phyloP scores from a whole-genome alignment of 805 yeast genomes.

The Starmerella asiatica region DNA sequence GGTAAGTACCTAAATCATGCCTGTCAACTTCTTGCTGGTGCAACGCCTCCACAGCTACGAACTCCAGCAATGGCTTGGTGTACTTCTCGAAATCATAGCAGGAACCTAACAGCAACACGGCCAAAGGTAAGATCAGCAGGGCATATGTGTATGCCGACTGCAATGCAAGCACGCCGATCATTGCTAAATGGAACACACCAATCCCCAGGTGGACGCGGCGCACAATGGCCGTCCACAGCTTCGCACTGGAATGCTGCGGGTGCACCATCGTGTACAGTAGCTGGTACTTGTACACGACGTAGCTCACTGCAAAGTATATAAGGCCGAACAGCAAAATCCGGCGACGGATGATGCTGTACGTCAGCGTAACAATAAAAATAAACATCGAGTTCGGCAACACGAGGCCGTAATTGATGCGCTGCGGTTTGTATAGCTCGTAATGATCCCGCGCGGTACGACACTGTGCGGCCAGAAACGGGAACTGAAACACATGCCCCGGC shows the following conservation, averaged over 20 bases:
- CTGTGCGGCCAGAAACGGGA: constrained; percentile 49
- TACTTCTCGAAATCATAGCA: constrained; percentile 72
- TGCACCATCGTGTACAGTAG: constrained; percentile 81
- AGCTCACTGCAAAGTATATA: constrained; percentile 72
- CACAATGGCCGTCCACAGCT: constrained; percentile 85
- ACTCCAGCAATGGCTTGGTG: constrained; percentile 66
- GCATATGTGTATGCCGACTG: constrained; percentile 71
- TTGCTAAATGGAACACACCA: constrained; percentile 72
- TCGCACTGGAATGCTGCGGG: constrained; percentile 93
- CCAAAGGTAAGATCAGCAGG: constrained; percentile 58
- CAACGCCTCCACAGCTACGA: constrained; percentile 72
- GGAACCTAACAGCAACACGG: constrained; percentile 49
- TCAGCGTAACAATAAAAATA: constrained; percentile 67
- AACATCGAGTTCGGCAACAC: constrained; percentile 85
- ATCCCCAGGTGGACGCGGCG: constrained; percentile 72
- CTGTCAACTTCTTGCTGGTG: constrained; percentile 11
- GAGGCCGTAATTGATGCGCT: constrained; percentile 81
- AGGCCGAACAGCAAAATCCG: constrained; percentile 76
- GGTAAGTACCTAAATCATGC: constrained; percentile 8
- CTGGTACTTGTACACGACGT: constrained; percentile 81
- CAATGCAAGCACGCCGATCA: constrained; percentile 79
- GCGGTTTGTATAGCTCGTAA: constrained; percentile 66
- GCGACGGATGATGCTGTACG: constrained; percentile 81
- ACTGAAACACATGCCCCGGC: constrained; percentile 61
- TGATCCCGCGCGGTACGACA: constrained; percentile 78